Conservation (phyloP, 352 stramenopile genomes). For the Blastocystis hominis region DNA sequence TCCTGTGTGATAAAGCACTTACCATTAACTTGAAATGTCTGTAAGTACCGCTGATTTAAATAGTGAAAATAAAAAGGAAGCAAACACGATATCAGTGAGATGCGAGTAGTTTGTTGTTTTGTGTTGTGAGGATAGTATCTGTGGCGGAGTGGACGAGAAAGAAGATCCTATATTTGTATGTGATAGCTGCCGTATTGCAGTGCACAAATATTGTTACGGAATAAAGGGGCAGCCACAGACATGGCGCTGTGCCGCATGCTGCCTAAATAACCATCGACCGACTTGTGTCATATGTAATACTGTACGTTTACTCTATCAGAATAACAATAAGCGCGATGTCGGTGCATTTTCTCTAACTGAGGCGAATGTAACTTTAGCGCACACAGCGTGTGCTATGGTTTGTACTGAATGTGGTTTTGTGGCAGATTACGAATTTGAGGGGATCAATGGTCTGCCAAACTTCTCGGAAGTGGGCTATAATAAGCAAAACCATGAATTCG, state of each 20-base stretch:
- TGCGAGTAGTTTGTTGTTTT: background rate
- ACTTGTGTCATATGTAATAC: background rate
- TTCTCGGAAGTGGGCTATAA: slow-evolving; percentile 6
- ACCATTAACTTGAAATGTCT: background rate
- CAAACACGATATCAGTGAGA: background rate
- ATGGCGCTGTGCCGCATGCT: background rate
- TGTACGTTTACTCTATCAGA: background rate
- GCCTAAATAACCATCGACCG: background rate
- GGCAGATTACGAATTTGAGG: background rate
- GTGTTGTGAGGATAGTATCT: background rate
- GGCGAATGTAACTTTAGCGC: background rate
- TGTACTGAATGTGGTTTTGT: slow-evolving; percentile 5
- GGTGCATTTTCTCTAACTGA: background rate
- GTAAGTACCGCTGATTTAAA: background rate
- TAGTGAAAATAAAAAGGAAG: background rate
- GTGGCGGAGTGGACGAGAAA: background rate
- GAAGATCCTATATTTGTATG: background rate
- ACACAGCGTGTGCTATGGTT: background rate
- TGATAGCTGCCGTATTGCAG: background rate
- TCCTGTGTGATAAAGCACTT: background rate
- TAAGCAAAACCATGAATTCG: background rate
- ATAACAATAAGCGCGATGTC: background rate
- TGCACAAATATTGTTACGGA: slow-evolving; percentile 37
- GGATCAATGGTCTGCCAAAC: slow-evolving; percentile 1
- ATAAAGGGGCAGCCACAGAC: background rate